Evolutionary conservation across 306 rosid species (phyloP).

Genomic region (Quercus rubra): DNA sequence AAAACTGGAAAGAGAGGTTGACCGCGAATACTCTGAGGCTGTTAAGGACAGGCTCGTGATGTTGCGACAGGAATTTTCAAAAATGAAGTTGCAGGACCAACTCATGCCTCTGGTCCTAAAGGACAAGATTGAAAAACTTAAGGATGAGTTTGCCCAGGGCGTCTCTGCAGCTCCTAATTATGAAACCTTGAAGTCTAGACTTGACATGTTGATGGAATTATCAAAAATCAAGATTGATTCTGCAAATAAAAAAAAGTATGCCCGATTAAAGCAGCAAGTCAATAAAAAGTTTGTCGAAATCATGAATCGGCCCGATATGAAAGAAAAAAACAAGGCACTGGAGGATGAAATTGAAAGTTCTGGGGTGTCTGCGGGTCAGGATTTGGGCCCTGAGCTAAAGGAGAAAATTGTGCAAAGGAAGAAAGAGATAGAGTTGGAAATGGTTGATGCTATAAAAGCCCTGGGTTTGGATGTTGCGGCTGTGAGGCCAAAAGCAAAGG

Average conservation of each 20-base stretch:
- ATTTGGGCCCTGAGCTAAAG: constrained; percentile 56
- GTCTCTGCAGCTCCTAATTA: constrained; percentile 58
- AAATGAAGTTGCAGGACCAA: constrained; percentile 44
- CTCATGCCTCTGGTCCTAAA: constrained; percentile 44
- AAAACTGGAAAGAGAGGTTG: constrained; percentile 58
- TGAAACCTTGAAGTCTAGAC: constrained; percentile 47
- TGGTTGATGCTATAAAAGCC: constrained; percentile 53
- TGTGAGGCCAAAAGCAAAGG: constrained; percentile 29
- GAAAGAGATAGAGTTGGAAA: constrained; percentile 52
- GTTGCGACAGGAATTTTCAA: constrained; percentile 51
- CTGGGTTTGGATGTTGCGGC: constrained; percentile 50
- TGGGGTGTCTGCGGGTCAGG: constrained; percentile 29
- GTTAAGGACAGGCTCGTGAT: constrained; percentile 45
- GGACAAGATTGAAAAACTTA: constrained; percentile 58
- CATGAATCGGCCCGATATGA: constrained; percentile 45
- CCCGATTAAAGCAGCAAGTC: constrained; percentile 51
- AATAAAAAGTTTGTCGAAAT: constrained; percentile 37
- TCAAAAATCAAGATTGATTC: constrained; percentile 43
- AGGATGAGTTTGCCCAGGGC: constrained; percentile 47
- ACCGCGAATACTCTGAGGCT: constrained; percentile 59
- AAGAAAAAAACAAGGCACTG: constrained; percentile 48
- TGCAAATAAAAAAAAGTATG: constrained; percentile 31
- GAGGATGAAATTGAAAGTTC: constrained; percentile 55
- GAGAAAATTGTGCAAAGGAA: constrained; percentile 44
- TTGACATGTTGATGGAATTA: constrained; percentile 59